These are phyloP conservation scores for Candida sp. DNA, from an alignment of 1,139 yeast species.

Conservation along the genomic window DNA sequence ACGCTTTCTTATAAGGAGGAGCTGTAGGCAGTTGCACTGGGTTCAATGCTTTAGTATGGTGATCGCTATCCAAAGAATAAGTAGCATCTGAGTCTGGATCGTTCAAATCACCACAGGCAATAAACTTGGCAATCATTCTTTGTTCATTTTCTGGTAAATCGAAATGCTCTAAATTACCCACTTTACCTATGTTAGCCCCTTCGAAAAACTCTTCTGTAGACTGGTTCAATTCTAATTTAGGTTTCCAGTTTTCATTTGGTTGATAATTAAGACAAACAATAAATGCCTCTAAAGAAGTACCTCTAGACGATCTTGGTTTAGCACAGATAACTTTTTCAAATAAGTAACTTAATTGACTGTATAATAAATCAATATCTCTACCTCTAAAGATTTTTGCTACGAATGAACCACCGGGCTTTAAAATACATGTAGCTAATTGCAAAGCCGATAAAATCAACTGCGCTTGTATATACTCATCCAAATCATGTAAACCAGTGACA, in stretches of 20 bases:
- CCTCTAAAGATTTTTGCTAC: constrained; percentile 97
- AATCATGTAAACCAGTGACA: constrained; percentile 94
- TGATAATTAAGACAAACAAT: constrained; percentile 86
- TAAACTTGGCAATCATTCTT: constrained; percentile 75
- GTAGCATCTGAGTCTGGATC: constrained; percentile 96
- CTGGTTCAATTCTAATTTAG: constrained; percentile 51
- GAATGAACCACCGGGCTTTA: constrained; percentile 87
- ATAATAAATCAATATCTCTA: constrained; percentile 86
- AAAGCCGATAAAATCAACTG: constrained; percentile 88
- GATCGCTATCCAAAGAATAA: constrained; percentile 56
- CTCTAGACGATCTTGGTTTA: constrained; percentile 92
- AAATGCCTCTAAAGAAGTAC: constrained; percentile 90
- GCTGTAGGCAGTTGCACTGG: constrained; percentile 96
- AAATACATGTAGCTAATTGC: constrained; percentile 83
- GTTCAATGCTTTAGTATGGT: constrained; percentile 52
- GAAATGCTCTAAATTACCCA: constrained; percentile 39
- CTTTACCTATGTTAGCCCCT: constrained; percentile 57
- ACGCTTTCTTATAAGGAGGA: constrained; percentile 91
- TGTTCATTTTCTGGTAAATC: constrained; percentile 51
- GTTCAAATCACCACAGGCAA: constrained; percentile 90
- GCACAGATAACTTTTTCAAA: constrained; percentile 91
- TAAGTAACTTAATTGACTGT: constrained; percentile 80
- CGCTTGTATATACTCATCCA: constrained; percentile 96
- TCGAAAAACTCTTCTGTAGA: constrained; percentile 84
- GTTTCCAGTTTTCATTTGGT: constrained; percentile 82